These are phyloP conservation scores for Botrytis cinerea DNA, from an alignment of 2,329 filamentous ascomycete species.

Conservation along the genomic window DNA sequence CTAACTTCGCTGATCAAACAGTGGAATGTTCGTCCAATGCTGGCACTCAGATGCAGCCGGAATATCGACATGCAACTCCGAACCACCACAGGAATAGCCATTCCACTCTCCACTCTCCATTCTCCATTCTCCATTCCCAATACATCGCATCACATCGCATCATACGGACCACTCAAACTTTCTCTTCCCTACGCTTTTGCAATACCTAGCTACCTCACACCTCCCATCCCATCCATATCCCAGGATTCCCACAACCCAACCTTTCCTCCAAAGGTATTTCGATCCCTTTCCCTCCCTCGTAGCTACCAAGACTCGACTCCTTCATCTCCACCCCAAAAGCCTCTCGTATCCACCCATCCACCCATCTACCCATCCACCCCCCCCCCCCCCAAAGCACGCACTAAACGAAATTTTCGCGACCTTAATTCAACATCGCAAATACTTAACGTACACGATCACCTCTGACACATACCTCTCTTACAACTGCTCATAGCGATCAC, in stretches of 20 bases:
- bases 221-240: background rate
- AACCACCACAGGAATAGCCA: background rate
- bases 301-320: background rate
- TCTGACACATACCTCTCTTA: conserved; percentile 29
- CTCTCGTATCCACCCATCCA: conserved; percentile 8
- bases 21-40: too few relatives aligned
- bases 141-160: too few relatives aligned
- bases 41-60: background rate
- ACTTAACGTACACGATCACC: conserved; percentile 35
- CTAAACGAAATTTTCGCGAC: conserved; percentile 24
- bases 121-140: too few relatives aligned
- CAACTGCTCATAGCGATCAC: conserved; percentile 30
- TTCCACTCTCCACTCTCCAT: background rate
- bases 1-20: background rate
- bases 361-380: too few relatives aligned
- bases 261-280: conserved; percentile 13
- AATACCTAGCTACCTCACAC: background rate
- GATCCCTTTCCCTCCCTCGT: background rate
- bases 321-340: background rate
- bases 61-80: background rate
- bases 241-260: background rate
- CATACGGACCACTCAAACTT: background rate
- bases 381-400: background rate
- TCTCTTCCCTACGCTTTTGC: background rate
- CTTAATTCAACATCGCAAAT: conserved; percentile 37